Percentiles rank a stretch among this genome's conserved stretches.
Conservation (phyloP, 768 basidiomycete genomes). For the Amanita phalloides region DNA sequence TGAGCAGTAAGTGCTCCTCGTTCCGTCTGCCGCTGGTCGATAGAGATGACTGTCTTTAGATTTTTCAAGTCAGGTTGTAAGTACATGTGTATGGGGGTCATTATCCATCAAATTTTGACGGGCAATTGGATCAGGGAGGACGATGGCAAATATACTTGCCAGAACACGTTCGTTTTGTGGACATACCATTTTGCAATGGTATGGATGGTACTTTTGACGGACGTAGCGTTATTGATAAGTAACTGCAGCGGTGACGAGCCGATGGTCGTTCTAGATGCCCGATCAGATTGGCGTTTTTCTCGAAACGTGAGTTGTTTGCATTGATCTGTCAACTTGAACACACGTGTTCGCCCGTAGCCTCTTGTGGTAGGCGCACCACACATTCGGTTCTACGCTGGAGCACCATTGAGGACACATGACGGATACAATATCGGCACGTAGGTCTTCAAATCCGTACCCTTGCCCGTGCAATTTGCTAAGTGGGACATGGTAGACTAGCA, state of each 20-base stretch:
- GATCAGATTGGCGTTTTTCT: slow-evolving; percentile 79
- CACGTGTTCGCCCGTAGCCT: slow-evolving; percentile 34
- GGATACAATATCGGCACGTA: slow-evolving; percentile 85
- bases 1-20: slow-evolving; percentile 52
- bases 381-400: slow-evolving; percentile 87
- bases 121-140: slow-evolving; percentile 27
- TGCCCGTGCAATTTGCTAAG: neutral
- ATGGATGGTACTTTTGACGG: neutral
- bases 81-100: slow-evolving; percentile 10
- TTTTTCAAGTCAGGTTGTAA: slow-evolving; percentile 89
- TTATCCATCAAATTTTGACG: neutral
- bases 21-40: neutral
- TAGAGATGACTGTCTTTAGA: slow-evolving; percentile 21
- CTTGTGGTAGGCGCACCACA: slow-evolving; percentile 54
- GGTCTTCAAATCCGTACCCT: slow-evolving; percentile 13
- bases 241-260: slow-evolving; percentile 63
- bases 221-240: neutral
- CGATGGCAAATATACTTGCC: slow-evolving; percentile 27
- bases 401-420: slow-evolving; percentile 80
- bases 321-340: neutral
- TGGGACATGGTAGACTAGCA: slow-evolving; percentile 41
- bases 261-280: slow-evolving; percentile 72
- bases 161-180: slow-evolving; percentile 70
- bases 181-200: slow-evolving; percentile 78
- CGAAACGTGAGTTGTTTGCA: slow-evolving; percentile 44